Evolutionary conservation across 345 rosid genomes (phyloP), one percentile per base, ranked within the genome.

Genomic region (Adansonia digitata): DNA sequence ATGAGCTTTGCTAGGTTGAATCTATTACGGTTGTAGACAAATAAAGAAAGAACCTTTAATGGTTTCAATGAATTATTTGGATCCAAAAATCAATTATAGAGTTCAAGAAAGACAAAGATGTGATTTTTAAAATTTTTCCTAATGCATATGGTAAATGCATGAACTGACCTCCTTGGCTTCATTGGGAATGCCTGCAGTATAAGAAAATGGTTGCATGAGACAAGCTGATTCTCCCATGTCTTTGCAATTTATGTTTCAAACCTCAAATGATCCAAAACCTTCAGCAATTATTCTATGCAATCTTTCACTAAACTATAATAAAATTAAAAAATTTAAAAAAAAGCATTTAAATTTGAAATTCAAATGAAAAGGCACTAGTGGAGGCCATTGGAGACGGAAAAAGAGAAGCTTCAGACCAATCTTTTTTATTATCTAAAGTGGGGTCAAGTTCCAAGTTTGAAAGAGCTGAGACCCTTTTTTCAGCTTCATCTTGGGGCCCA

Each of bases 171-270:
- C 86, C 42, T 82, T 85, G 77, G 86, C 73, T 80, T 90, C 89
- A 75, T 85, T 83, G 56, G 88, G 73, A 39, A 87, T 71, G 79
- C 82, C 91, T 55, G 91, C 84, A 49, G 79, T 83, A 51, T 91
- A 91, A 69, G 98, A 88, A 79, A 90, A 90, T 42, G 98, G 95
- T 76, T 92, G 94, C 97, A 85, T 77, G 81, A 94, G 91, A 84
- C 94, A 90, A 76, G 91, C 77, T 62, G 95, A 81, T 64, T 94
- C 98, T 55, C 90, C 98, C 98, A 94, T 92, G 68, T 29, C 37
- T 60, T 52, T 17, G 69, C 34, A 34, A 22, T n/a, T n/a, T n/a
- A 20, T 65, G 68, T 34, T 51, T 61, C 62, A 78, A 81, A 66
- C 67, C 79, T 29, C 70, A 69, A 51, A 74, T 14, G 69, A 71